These are phyloP conservation scores for Neostapfia colusana DNA, from an alignment of 176 grass and related monocot species.

Conservation along the genomic window DNA sequence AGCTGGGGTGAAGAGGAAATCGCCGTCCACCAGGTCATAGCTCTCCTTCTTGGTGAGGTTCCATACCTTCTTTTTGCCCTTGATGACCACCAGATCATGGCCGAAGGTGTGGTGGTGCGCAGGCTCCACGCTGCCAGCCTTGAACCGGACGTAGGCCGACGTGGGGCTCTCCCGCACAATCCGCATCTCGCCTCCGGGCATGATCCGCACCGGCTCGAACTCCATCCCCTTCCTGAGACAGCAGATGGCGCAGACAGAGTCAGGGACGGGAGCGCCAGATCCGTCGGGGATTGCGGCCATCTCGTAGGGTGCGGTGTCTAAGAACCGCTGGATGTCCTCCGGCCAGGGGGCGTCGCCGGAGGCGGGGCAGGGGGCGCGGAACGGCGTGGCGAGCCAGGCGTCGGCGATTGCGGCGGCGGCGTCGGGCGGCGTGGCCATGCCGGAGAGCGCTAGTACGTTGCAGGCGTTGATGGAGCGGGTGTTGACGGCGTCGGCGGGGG, in stretches of 20 bases:
- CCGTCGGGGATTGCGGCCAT: constrained; percentile 68
- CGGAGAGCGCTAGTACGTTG: constrained; percentile 86
- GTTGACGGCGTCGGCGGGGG: constrained; percentile 69
- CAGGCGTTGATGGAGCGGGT: constrained; percentile 92
- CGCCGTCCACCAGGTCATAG: constrained; percentile 68
- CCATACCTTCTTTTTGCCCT: constrained; percentile 90
- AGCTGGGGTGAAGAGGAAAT: constrained; percentile 86
- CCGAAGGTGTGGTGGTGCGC: constrained; percentile 96
- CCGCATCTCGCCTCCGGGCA: constrained; percentile 91
- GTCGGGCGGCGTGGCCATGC: constrained; percentile 51
- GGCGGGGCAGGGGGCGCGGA: constrained; percentile 79
- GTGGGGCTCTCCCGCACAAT: constrained; percentile 92
- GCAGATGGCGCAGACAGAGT: constrained; percentile 69
- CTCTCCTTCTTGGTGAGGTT: constrained; percentile 92
- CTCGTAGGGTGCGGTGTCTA: constrained; percentile 63
- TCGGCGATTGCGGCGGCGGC: constrained; percentile 57
- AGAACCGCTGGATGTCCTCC: constrained; percentile 66
- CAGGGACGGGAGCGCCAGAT: background rate
- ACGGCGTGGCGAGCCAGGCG: constrained; percentile 83
- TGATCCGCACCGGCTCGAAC: constrained; percentile 79
- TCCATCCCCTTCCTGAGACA: constrained; percentile 77
- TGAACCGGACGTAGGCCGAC: constrained; percentile 81
- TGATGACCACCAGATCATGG: constrained; percentile 89
- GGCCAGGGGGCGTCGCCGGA: constrained; percentile 67
- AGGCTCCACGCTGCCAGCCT: constrained; percentile 90